A percentile compares a stretch with the other conserved stretches of the same genome.
Evolutionary conservation across 495 filamentous ascomycete genomes (phyloP).

Genomic region (Penicillium ochrochloron): DNA sequence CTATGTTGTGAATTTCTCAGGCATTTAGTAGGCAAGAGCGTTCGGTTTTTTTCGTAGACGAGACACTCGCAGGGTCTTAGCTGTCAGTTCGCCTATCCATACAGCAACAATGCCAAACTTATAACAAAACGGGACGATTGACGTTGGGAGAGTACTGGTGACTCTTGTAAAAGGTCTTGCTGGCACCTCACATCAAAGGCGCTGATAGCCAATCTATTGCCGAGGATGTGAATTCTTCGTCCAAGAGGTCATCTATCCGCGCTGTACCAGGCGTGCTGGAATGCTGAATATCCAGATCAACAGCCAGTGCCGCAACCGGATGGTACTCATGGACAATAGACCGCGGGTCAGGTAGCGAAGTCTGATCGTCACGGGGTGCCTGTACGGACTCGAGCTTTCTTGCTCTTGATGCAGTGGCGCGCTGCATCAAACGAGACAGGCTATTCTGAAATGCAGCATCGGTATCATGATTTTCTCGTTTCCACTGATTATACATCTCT

Average conservation of each 20-base stretch:
- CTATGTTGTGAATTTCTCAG: too few relatives aligned
- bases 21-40: too few relatives aligned
- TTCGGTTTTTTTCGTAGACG: too few relatives aligned
- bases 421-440: conserved; percentile 50
- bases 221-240: background rate
- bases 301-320: background rate
- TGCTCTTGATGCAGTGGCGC: conserved; percentile 3
- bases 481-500: conserved; percentile 54
- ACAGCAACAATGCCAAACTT: too few relatives aligned
- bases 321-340: background rate
- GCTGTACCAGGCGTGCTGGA: background rate
- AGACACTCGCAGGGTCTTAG: too few relatives aligned
- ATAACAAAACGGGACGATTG: too few relatives aligned
- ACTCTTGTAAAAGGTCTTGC: background rate
- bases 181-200: background rate
- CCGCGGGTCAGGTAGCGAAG: background rate
- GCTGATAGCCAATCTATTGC: conserved; percentile 3
- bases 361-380: background rate
- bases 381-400: background rate
- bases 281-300: background rate
- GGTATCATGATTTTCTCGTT: conserved; percentile 47
- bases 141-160: too few relatives aligned
- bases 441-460: conserved; percentile 67
- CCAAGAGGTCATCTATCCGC: background rate
- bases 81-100: too few relatives aligned